Conservation (phyloP, 495 filamentous ascomycete species). For the Talaromyces nanjingensis region DNA sequence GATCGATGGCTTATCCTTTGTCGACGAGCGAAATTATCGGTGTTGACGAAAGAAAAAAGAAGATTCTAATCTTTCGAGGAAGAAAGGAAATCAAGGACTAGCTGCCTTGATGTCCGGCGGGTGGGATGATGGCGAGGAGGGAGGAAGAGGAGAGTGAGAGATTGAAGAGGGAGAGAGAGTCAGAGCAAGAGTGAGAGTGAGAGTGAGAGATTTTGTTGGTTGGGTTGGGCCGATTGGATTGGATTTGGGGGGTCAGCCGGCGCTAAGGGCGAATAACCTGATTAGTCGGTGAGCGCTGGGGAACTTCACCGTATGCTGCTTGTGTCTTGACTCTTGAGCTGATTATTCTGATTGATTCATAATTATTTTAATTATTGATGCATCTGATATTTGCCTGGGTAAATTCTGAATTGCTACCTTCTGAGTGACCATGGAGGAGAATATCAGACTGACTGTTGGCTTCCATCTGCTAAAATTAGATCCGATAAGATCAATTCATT, state of each 20-base stretch:
- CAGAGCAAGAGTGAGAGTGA: slow-evolving; percentile 23
- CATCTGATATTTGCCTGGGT: neutral
- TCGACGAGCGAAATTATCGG: neutral
- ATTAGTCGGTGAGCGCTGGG: slow-evolving; percentile 5
- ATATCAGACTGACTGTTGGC: neutral
- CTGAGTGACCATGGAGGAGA: neutral
- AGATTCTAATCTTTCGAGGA: neutral
- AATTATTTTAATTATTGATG: neutral
- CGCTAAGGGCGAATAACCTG: slow-evolving; percentile 4
- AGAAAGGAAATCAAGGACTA: slow-evolving; percentile 26
- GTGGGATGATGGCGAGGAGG: slow-evolving; percentile 14
- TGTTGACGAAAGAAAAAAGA: neutral
- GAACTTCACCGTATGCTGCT: neutral
- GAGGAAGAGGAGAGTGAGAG: slow-evolving; percentile 12
- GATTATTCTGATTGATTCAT: neutral
- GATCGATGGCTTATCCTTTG: neutral
- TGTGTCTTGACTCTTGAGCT: neutral
- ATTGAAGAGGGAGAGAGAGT: slow-evolving; percentile 8
- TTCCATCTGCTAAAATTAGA: neutral
- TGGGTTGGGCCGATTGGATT: neutral
- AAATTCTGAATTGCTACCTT: neutral
- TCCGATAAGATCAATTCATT: neutral
- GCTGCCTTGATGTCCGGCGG: slow-evolving; percentile 28
- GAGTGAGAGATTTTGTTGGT: slow-evolving; percentile 10
- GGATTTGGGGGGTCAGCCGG: neutral